Percentiles rank a stretch among this genome's conserved stretches.
Evolutionary conservation across 352 stramenopile species (phyloP).

Genomic region (Phytopythium oedochilum): DNA sequence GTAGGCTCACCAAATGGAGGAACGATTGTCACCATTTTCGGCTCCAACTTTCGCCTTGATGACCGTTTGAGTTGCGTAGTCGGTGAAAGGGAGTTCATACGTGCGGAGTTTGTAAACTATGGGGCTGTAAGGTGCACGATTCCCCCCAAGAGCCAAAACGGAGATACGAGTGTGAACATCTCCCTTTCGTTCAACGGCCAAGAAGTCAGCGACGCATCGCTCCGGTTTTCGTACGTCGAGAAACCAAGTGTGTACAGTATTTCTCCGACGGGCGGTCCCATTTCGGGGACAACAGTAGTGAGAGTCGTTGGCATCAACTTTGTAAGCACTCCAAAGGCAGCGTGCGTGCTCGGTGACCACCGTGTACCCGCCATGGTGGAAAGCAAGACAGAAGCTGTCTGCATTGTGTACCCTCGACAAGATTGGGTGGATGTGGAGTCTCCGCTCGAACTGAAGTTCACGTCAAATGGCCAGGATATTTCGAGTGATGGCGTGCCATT

Average conservation of each 20-base stretch:
- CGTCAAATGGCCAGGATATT: constrained; percentile 31
- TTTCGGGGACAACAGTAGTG: constrained; percentile 21
- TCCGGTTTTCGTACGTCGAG: constrained; percentile 29
- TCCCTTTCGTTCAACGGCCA: constrained; percentile 32
- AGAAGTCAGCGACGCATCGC: constrained; percentile 16
- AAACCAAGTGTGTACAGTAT: constrained; percentile 18
- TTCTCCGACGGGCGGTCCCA: constrained; percentile 18
- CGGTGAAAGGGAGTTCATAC: constrained; percentile 13
- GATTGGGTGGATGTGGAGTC: neutral
- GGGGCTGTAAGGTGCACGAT: constrained; percentile 23
- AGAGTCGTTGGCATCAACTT: constrained; percentile 26
- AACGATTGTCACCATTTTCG: constrained; percentile 27
- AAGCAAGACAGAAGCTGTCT: constrained; percentile 22
- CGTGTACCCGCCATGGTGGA: constrained; percentile 24
- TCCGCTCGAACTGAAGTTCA: constrained; percentile 20
- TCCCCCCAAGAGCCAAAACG: constrained; percentile 9
- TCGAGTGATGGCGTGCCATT: constrained; percentile 18
- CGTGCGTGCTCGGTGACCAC: constrained; percentile 24
- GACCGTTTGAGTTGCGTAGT: constrained; percentile 29
- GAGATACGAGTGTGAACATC: constrained; percentile 12
- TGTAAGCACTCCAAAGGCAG: constrained; percentile 11
- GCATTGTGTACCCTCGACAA: constrained; percentile 20
- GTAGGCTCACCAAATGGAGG: constrained; percentile 19
- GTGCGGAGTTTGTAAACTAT: constrained; percentile 21
- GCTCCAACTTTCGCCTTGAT: constrained; percentile 23